Base-by-base conservation (phyloP, 169 alveolate genomes). In the Toxoplasma gondii region DNA sequence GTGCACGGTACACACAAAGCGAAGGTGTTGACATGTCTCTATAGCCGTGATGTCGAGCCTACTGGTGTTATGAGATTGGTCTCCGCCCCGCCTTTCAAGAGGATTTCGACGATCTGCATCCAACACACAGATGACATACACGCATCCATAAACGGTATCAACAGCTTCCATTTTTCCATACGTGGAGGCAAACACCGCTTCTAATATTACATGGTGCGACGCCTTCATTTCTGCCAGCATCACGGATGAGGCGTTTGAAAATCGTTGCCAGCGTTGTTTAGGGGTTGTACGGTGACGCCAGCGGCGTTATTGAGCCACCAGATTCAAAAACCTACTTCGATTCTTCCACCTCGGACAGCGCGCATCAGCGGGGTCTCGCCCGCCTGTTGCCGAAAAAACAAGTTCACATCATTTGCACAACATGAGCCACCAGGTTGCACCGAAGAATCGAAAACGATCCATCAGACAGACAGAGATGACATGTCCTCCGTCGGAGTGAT, bases 331-430 rank as follows among this genome's bases (percentile, higher is more conserved):
- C 74, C n/a, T 82, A 86, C 96, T 87, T 94, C 96, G 31, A 43
- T 43, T 19, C 93, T 74, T 31, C 93, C 29, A 1, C 91, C 94
- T 22, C 90, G 80, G 10, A 94, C 96, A 0, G 96, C 96, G 24
- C 88, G 94, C 38, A 88, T 44, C 91, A 94, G 82, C 10, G 96
- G 93, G 4, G 96, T 83, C 44, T 94, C 96, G 27, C 96, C 96
- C 22, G 96, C 96, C 92, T 92, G 92, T 53, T 31, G 91, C 41
- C 1, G 2, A 74, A 74, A 16, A 22, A 31, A 36, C 17, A 16
- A 27, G 22, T 64, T 4, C 74, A 64, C 74, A 64, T 31, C 22
- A 49, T 49, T 49, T 49, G 58, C 58, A 49, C 58, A 49, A 7
- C 22, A 49, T 49, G 58, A 49, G 58, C 58, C 58, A 49, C 22